Conservation (phyloP, 345 rosid genomes). For the Salix caprea region DNA sequence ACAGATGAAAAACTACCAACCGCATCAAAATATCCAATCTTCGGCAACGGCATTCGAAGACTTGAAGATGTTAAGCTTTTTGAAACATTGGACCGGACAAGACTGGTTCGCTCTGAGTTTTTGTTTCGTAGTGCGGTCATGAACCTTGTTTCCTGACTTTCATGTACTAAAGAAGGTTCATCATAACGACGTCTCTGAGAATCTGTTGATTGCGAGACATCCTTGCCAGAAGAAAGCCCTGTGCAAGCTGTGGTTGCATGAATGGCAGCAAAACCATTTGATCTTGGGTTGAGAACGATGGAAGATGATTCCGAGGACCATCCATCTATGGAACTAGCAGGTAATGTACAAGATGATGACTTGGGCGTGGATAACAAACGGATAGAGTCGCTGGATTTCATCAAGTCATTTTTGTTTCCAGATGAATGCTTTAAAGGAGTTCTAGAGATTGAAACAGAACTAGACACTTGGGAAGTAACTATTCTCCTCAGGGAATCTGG, state of each 20-base stretch:
- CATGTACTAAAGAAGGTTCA: slow-evolving; percentile 1
- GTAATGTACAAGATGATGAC: slow-evolving; percentile 19
- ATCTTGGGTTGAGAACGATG: slow-evolving; percentile 10
- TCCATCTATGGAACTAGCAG: slow-evolving; percentile 15
- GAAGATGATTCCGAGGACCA: slow-evolving; percentile 22
- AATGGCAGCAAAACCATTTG: not conserved
- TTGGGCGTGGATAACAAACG: slow-evolving; percentile 15
- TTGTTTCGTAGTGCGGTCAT: not conserved
- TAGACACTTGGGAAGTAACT: not conserved
- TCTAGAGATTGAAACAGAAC: slow-evolving; percentile 16
- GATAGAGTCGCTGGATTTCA: slow-evolving; percentile 15
- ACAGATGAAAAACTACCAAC: slow-evolving; percentile 18
- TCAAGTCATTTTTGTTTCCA: slow-evolving; percentile 4
- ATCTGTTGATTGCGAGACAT: slow-evolving; percentile 13
- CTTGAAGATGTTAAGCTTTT: slow-evolving; percentile 29
- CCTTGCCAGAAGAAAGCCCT: slow-evolving; percentile 8
- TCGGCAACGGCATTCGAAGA: slow-evolving; percentile 45
- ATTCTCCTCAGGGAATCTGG: slow-evolving; percentile 21
- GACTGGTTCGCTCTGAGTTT: slow-evolving; percentile 2
- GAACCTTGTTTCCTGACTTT: slow-evolving; percentile 12
- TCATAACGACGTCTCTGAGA: not conserved
- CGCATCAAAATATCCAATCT: slow-evolving; percentile 45
- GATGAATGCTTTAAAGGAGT: slow-evolving; percentile 20
- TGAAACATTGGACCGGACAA: not conserved
- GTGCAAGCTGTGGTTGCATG: not conserved